Percentiles rank a stretch among this genome's conserved stretches.
Conservation (phyloP, 208 protist species). For the Crithidia bombi region DNA sequence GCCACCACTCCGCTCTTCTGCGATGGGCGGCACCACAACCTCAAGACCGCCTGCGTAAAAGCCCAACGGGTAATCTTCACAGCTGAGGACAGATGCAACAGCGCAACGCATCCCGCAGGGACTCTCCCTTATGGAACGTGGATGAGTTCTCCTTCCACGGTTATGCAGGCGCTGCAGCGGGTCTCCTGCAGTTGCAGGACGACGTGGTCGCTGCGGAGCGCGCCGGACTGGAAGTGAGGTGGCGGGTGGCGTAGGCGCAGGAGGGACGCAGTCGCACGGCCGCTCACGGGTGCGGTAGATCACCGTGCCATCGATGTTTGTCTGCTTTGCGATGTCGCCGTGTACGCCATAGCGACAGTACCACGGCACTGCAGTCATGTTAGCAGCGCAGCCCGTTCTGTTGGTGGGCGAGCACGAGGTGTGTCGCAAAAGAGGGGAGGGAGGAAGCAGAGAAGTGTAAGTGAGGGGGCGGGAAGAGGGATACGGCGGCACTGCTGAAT, state of each 20-base stretch:
- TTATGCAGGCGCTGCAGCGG: no score
- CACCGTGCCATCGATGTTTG: slow-evolving; percentile 47
- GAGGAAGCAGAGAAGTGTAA: no score
- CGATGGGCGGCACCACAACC: slow-evolving; percentile 12
- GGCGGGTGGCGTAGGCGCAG: neutral
- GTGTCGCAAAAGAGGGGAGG: no score
- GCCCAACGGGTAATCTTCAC: neutral
- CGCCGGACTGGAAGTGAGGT: no score
- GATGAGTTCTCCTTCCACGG: no score
- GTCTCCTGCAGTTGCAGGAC: no score
- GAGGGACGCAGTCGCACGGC: slow-evolving; percentile 46
- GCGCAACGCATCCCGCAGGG: no score
- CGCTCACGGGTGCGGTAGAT: slow-evolving; percentile 45
- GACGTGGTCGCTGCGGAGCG: no score
- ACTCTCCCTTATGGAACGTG: no score
- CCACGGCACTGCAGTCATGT: slow-evolving; percentile 33
- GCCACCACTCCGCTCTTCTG: neutral
- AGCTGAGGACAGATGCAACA: neutral
- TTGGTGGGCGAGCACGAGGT: no score
- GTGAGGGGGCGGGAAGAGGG: no score
- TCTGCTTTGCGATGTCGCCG: slow-evolving; percentile 33
- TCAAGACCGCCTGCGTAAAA: slow-evolving; percentile 8
- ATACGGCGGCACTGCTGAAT: no score
- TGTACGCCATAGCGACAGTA: slow-evolving; percentile 54
- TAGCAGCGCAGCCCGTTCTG: neutral